Percentiles rank a stretch among this genome's conserved stretches.
Conservation (phyloP, 805 yeast species). For the Sugiyamaella qingdaonensis region DNA sequence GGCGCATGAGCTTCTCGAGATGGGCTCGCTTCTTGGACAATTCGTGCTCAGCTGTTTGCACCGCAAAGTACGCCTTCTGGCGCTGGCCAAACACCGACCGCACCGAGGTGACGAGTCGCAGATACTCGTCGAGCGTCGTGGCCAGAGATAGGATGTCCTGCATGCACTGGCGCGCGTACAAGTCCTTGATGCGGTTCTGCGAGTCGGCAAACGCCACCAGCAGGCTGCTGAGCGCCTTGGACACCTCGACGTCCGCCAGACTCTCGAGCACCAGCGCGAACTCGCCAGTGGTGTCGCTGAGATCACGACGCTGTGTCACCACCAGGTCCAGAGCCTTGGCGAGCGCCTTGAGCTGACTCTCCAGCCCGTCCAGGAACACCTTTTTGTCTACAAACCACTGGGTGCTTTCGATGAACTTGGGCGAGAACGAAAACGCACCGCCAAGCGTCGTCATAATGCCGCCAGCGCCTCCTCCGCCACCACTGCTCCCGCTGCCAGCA, state of each 20-base stretch:
- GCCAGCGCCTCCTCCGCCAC: background rate
- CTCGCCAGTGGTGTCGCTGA: conserved; percentile 65
- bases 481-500: conserved; percentile 28
- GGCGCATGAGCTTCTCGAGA: conserved; percentile 43
- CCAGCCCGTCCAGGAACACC: conserved; percentile 64
- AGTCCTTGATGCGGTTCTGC: conserved; percentile 65
- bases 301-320: conserved; percentile 69
- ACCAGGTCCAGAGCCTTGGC: conserved; percentile 69
- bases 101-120: conserved; percentile 70
- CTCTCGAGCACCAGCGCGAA: conserved; percentile 53
- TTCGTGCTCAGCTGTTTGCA: conserved; percentile 45
- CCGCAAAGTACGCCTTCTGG: conserved; percentile 47
- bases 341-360: conserved; percentile 64
- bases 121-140: conserved; percentile 81
- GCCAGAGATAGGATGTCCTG: conserved; percentile 87
- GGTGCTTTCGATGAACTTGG: conserved; percentile 73
- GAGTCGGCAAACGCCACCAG: conserved; percentile 67
- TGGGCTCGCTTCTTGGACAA: conserved; percentile 44
- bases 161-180: conserved; percentile 69
- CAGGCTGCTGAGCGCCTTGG: conserved; percentile 58
- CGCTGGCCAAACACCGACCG: conserved; percentile 72
- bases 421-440: conserved; percentile 58
- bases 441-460: conserved; percentile 69
- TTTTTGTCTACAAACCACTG: conserved; percentile 69
- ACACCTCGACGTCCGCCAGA: conserved; percentile 70